Conservation (phyloP, 495 filamentous ascomycete species). For the Cercophora sp. region DNA sequence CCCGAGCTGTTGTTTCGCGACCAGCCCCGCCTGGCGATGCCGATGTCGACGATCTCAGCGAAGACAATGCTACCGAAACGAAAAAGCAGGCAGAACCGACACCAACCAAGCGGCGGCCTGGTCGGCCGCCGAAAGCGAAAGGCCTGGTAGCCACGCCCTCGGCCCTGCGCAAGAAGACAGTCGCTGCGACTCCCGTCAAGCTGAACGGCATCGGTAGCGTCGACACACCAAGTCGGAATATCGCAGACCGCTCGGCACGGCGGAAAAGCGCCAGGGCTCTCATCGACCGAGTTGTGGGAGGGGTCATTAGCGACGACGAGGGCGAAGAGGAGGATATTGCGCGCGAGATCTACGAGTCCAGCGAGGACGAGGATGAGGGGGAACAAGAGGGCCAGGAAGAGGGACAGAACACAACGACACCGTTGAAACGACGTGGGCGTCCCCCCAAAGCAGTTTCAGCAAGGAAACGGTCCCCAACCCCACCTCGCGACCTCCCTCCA, state of each 20-base stretch:
- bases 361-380: slow-evolving; percentile 49
- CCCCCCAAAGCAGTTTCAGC: slow-evolving; percentile 19
- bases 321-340: slow-evolving; percentile 72
- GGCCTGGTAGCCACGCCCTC: slow-evolving; percentile 29
- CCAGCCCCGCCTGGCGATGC: background rate
- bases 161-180: slow-evolving; percentile 21
- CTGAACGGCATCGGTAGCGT: slow-evolving; percentile 29
- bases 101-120: slow-evolving; percentile 20
- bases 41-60: slow-evolving; percentile 2
- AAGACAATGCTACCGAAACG: background rate
- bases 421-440: slow-evolving; percentile 47
- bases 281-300: slow-evolving; percentile 58
- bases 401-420: slow-evolving; percentile 42
- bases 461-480: slow-evolving; percentile 71
- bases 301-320: slow-evolving; percentile 68
- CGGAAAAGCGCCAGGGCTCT: slow-evolving; percentile 76
- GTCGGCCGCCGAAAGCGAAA: slow-evolving; percentile 25
- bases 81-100: slow-evolving; percentile 9
- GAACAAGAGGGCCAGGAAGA: slow-evolving; percentile 32
- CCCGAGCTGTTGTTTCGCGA: background rate
- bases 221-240: slow-evolving; percentile 56
- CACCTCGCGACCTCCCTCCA: slow-evolving; percentile 71
- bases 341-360: slow-evolving; percentile 61
- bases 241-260: slow-evolving; percentile 77
- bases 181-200: slow-evolving; percentile 35